Conservation (phyloP, 202 grass and related monocot genomes). For the Zizania palustris region DNA sequence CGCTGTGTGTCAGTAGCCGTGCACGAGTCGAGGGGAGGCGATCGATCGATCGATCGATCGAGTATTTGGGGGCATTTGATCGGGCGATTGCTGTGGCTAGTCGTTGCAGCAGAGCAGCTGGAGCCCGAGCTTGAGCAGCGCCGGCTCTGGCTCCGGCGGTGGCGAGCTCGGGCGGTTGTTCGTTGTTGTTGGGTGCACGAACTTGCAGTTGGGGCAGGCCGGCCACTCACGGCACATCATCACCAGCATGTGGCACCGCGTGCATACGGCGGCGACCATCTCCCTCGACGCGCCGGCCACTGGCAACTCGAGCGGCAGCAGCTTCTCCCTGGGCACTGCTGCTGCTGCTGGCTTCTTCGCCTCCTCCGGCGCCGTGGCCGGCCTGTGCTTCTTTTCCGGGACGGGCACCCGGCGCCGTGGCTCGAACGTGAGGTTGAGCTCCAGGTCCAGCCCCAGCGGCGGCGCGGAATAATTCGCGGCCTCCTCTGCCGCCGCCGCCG, state of each 20-base stretch:
- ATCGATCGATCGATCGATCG: constrained; percentile 3
- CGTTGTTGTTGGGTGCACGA: constrained; percentile 52
- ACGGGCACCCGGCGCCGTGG: constrained; percentile 31
- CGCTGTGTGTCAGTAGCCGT: neutral
- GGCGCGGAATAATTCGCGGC: constrained; percentile 25
- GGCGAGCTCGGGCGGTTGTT: neutral
- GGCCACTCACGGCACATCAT: constrained; percentile 85
- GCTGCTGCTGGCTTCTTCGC: neutral
- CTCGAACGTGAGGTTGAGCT: constrained; percentile 79
- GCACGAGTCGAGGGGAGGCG: neutral
- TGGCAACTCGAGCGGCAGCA: neutral
- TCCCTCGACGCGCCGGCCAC: constrained; percentile 32
- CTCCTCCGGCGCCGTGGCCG: neutral
- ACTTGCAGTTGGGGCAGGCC: constrained; percentile 95
- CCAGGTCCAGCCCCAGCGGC: constrained; percentile 60
- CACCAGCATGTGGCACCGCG: constrained; percentile 91
- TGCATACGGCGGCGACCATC: constrained; percentile 89
- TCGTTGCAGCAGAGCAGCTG: constrained; percentile 79
- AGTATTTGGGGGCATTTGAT: neutral
- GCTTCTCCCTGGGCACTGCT: neutral
- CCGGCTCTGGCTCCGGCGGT: constrained; percentile 33
- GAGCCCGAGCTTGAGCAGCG: constrained; percentile 54
- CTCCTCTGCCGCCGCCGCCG: neutral
- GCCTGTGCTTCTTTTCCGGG: constrained; percentile 24
- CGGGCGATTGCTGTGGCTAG: constrained; percentile 12